A percentile compares a stretch with the other conserved stretches of the same genome.
Evolutionary conservation across 2,329 filamentous ascomycete genomes (phyloP).

Genomic region (Coniochaeta pulveracea): DNA sequence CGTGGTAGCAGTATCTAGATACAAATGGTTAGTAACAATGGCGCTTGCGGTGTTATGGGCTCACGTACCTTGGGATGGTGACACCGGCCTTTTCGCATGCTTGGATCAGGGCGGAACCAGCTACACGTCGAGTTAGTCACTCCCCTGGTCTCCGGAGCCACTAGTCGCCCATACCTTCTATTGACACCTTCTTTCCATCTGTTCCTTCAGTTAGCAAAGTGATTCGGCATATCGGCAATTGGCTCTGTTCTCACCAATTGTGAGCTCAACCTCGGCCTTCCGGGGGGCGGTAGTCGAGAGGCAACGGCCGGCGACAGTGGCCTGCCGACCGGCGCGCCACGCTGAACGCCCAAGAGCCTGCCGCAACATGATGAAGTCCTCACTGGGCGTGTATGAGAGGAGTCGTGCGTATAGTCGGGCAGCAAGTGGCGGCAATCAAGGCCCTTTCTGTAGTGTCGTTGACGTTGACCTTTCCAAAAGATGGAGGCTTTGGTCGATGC

Average conservation of each 20-base stretch:
- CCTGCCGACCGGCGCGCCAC: conserved; percentile 51
- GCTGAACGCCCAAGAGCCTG: conserved; percentile 57
- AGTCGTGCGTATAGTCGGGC: conserved; percentile 20
- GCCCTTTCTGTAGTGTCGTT: conserved; percentile 4
- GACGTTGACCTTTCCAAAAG: conserved; percentile 6
- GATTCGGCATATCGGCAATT: conserved; percentile 12
- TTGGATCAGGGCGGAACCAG: conserved; percentile 94
- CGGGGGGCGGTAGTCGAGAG: conserved; percentile 74
- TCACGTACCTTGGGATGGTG: conserved; percentile 67
- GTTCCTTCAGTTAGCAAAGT: conserved; percentile 12
- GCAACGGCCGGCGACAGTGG: conserved; percentile 54
- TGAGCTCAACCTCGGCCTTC: conserved; percentile 90
- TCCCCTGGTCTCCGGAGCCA: conserved; percentile 7
- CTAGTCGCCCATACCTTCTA: conserved; percentile 64
- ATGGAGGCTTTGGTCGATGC: neutral
- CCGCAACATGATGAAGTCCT: conserved; percentile 58
- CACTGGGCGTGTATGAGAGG: conserved; percentile 32
- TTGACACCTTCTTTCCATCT: conserved; percentile 98
- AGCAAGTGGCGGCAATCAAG: conserved; percentile 10
- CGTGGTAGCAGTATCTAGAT: conserved; percentile 94
- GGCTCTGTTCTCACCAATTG: conserved; percentile 57
- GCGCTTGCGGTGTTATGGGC: too few species aligned
- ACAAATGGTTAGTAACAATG: too few species aligned
- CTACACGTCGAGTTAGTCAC: conserved; percentile 37
- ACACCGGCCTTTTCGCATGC: conserved; percentile 96